These are phyloP conservation scores for Clathrospora elynae DNA, from an alignment of 2,329 filamentous ascomycete genomes.

Conservation along the genomic window DNA sequence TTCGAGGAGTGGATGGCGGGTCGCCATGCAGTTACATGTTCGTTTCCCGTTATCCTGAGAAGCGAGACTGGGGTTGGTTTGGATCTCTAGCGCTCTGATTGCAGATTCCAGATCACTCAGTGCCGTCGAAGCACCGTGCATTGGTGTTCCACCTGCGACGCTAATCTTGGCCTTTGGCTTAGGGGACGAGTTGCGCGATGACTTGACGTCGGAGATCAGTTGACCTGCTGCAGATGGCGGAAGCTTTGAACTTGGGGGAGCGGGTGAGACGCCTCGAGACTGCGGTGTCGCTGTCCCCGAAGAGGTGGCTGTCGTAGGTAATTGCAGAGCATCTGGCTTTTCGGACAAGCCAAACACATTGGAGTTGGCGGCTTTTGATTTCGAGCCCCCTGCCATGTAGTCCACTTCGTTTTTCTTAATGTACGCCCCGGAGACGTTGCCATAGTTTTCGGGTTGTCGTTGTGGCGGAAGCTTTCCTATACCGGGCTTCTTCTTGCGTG, in stretches of 20 bases:
- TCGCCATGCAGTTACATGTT: conserved; percentile 85
- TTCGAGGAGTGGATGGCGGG: conserved; percentile 83
- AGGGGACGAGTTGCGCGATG: conserved; percentile 58
- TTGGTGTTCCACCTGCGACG: conserved; percentile 76
- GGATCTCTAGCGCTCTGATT: conserved; percentile 87
- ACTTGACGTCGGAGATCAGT: conserved; percentile 76
- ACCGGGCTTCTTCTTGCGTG: conserved; percentile 50
- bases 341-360: conserved; percentile 57
- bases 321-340: conserved; percentile 55
- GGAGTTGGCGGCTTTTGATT: conserved; percentile 48
- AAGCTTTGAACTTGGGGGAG: conserved; percentile 56
- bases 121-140: conserved; percentile 79
- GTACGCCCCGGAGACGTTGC: conserved; percentile 71
- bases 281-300: conserved; percentile 44
- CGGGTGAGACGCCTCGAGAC: conserved; percentile 49
- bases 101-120: conserved; percentile 73
- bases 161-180: conserved; percentile 67
- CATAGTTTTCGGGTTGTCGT: conserved; percentile 62
- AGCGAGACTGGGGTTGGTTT: conserved; percentile 77
- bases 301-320: conserved; percentile 30
- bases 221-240: conserved; percentile 75
- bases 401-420: conserved; percentile 75
- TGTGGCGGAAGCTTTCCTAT: conserved; percentile 50
- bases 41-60: conserved; percentile 62
- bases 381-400: conserved; percentile 64